A percentile compares a stretch with the other conserved stretches of the same genome.
These are phyloP conservation scores for Umbelopsis isabellina DNA, from an alignment of 192 early-diverging fungal species.

Conservation along the genomic window DNA sequence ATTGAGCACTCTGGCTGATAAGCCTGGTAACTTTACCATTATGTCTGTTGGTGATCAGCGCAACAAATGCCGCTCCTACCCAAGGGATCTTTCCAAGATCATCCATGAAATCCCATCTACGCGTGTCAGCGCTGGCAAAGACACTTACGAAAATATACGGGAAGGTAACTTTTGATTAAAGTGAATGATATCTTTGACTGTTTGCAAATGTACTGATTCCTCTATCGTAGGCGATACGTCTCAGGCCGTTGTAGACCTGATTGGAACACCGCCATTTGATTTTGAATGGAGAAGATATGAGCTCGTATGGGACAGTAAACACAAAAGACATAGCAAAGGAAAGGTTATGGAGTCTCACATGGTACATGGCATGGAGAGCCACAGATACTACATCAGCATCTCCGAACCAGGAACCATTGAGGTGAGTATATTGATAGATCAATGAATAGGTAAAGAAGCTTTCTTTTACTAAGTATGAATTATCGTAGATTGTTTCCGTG, in stretches of 20 bases:
- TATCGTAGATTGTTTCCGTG: conserved; percentile 32
- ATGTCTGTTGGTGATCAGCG: conserved; percentile 46
- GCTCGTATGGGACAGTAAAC: conserved; percentile 35
- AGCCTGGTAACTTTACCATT: conserved; percentile 53
- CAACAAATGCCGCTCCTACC: conserved; percentile 45
- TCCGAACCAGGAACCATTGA: conserved; percentile 47
- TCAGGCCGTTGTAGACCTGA: conserved; percentile 46
- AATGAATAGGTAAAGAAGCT: background rate
- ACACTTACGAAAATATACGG: conserved; percentile 46
- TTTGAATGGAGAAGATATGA: conserved; percentile 50
- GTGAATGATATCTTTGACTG: background rate
- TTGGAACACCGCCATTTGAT: conserved; percentile 50
- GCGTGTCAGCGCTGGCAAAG: conserved; percentile 44
- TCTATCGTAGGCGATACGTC: conserved; percentile 41
- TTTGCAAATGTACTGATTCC: background rate
- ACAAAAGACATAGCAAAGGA: conserved; percentile 39
- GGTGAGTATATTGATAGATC: conserved; percentile 17
- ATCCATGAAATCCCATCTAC: conserved; percentile 47
- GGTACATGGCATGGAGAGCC: conserved; percentile 36
- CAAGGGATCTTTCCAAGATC: conserved; percentile 38
- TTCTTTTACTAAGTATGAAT: background rate
- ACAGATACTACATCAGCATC: conserved; percentile 41
- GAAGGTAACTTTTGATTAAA: conserved; percentile 33
- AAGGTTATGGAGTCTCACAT: conserved; percentile 41
- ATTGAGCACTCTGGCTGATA: conserved; percentile 44